A percentile compares a stretch with the other conserved stretches of the same genome.
phyloP scores from a whole-genome alignment of 225 moss, liverwort and hornwort species.

The Sphagnum tenellum region DNA sequence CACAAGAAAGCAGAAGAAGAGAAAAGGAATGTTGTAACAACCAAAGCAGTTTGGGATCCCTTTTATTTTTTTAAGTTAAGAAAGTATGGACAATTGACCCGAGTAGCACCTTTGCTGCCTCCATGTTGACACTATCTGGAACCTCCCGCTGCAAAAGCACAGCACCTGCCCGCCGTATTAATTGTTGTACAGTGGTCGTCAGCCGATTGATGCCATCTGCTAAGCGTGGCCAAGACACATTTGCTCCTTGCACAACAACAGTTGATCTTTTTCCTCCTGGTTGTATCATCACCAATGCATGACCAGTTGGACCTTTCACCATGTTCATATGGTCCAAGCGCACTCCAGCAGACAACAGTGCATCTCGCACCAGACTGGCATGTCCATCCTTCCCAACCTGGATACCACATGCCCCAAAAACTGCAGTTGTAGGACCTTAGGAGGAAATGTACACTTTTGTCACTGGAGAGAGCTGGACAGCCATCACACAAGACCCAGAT shows the following conservation, averaged over 20 bases:
- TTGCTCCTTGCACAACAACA: conserved; percentile 68
- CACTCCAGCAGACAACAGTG: conserved; percentile 43
- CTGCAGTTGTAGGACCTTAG: too few species aligned
- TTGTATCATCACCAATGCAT: conserved; percentile 81
- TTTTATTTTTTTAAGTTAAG: neutral
- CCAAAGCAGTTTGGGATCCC: neutral
- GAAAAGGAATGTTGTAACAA: neutral
- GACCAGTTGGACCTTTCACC: conserved; percentile 64
- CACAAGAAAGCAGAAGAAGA: neutral
- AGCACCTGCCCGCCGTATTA: conserved; percentile 60
- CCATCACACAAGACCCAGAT: neutral
- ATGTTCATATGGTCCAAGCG: conserved; percentile 58
- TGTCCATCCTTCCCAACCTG: conserved; percentile 76
- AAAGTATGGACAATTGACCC: too few species aligned
- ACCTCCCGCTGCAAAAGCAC: conserved; percentile 66
- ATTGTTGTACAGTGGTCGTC: conserved; percentile 59
- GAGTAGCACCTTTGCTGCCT: conserved; percentile 52
- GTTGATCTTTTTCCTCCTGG: conserved; percentile 66
- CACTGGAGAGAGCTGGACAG: neutral
- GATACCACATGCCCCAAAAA: neutral
- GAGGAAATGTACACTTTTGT: too few species aligned
- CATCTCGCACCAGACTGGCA: conserved; percentile 54
- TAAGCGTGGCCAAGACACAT: conserved; percentile 62
- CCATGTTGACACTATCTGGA: conserved; percentile 60
- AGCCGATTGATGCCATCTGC: conserved; percentile 69